These are phyloP conservation scores for Ramalina peruviana DNA, from an alignment of 495 filamentous ascomycete genomes.

Conservation along the genomic window DNA sequence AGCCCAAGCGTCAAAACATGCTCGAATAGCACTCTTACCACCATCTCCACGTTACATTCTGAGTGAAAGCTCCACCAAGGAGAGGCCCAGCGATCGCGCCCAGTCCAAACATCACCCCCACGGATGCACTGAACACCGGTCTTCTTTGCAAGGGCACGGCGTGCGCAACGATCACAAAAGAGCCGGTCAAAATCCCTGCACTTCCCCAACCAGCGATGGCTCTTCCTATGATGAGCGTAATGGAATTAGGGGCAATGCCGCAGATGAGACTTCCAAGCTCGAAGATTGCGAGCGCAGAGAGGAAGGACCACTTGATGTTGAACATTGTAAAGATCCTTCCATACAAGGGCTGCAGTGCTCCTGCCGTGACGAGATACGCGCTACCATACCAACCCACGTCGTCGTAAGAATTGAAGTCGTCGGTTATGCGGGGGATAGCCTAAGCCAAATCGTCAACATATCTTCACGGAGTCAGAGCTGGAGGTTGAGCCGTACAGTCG, in stretches of 20 bases:
- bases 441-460: background rate
- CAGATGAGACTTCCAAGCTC: constrained; percentile 48
- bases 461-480: background rate
- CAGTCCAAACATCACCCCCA: constrained; percentile 25
- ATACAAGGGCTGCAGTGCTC: constrained; percentile 20
- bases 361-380: constrained; percentile 41
- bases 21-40: constrained; percentile 23
- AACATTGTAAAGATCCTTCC: constrained; percentile 22
- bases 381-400: constrained; percentile 40
- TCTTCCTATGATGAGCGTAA: constrained; percentile 22
- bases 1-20: background rate
- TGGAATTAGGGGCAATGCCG: constrained; percentile 16
- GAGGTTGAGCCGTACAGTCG: constrained; percentile 3
- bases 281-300: constrained; percentile 51
- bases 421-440: constrained; percentile 33
- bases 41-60: constrained; percentile 55
- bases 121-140: constrained; percentile 23
- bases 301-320: constrained; percentile 19
- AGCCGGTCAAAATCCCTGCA: constrained; percentile 18
- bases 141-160: constrained; percentile 18
- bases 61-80: constrained; percentile 25
- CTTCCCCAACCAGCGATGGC: constrained; percentile 21
- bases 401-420: constrained; percentile 29
- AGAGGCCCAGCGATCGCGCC: constrained; percentile 41
- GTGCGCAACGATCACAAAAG: constrained; percentile 21